Evolutionary conservation across 2,329 filamentous ascomycete genomes (phyloP).

Genomic region (Microcyclospora tardicrescens): DNA sequence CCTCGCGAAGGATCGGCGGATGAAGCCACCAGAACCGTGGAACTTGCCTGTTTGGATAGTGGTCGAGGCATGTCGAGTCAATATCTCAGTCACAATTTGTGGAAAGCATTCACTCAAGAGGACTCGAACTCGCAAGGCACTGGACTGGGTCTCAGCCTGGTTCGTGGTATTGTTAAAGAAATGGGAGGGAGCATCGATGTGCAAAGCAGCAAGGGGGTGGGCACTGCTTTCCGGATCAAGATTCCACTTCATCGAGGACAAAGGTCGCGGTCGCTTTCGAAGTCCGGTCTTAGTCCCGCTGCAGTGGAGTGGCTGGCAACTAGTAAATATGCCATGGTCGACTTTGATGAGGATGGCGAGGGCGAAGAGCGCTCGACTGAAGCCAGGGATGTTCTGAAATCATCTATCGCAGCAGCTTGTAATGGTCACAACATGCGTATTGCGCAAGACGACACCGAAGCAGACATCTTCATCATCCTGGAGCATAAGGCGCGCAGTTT

Average conservation of each 20-base stretch:
- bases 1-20: conserved; percentile 10
- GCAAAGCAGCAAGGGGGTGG: conserved; percentile 13
- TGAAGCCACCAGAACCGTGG: conserved; percentile 28
- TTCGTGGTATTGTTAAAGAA: conserved; percentile 45
- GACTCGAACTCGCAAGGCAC: conserved; percentile 47
- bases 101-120: conserved; percentile 53
- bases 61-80: conserved; percentile 53
- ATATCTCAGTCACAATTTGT: conserved; percentile 48
- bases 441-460: too few species aligned
- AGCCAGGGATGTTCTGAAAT: too few species aligned
- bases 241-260: conserved; percentile 4
- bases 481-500: too few species aligned
- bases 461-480: too few species aligned
- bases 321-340: too few species aligned
- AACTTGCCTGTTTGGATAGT: conserved; percentile 35
- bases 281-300: too few species aligned
- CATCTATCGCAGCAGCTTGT: too few species aligned
- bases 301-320: too few species aligned
- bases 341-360: too few species aligned
- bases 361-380: too few species aligned
- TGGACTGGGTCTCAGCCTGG: conserved; percentile 54
- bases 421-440: too few species aligned
- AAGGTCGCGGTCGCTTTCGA: too few species aligned
- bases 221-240: conserved; percentile 10
- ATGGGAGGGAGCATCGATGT: conserved; percentile 44